Evolutionary conservation across 495 filamentous ascomycete genomes (phyloP), one percentile per base, ranked within the genome.

Genomic region (Aspergillus haitiensis): DNA sequence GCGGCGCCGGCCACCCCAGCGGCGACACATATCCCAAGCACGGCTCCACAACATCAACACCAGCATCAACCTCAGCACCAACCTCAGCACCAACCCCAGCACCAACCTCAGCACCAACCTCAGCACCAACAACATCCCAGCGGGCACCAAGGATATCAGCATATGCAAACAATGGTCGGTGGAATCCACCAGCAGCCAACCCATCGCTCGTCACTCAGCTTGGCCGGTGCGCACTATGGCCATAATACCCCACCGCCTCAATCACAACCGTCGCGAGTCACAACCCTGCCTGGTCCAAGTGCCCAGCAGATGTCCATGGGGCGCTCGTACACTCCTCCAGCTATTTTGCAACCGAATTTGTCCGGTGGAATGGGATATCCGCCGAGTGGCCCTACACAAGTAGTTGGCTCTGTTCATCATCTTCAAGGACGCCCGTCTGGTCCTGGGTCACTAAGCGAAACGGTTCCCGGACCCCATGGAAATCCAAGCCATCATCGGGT

Each of bases 311-410:
- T 74, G 46, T 63, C 59, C 16, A 65, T 77, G 44, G 73, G 68
- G 5, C 73, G 75, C 37, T 75, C 77, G 3, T 80, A 75, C 52
- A 77, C 74, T 4, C 77, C 77, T 7, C 75, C 77, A 7, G 58
- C 72, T 8, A 64, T 69, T 13, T 36, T 78, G 18, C 75, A 76
- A 46, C 69, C 66, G 6, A 68, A 67, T 8, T 65, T 72, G 7
- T 52, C 64, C 8, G 66, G 71, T 2, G 67, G 70, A 7, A 62
- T 79, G 58, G 66, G 59, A 32, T 77, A 78, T 57, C 70, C 70
- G 7, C 66, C 72, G 8, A 60, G 66, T 39, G 62, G 63, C 12
- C 67, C 72, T 2, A 36, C 67, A n/a, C 65, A 66, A 3, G 51
- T 50, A 1, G 46, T 70, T 45, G 70, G 73, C 37, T 53, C 70